Evolutionary conservation across 1,284 basidiomycete species (phyloP), one percentile per base, ranked within the genome.

Genomic region (Athelia psychrophila): DNA sequence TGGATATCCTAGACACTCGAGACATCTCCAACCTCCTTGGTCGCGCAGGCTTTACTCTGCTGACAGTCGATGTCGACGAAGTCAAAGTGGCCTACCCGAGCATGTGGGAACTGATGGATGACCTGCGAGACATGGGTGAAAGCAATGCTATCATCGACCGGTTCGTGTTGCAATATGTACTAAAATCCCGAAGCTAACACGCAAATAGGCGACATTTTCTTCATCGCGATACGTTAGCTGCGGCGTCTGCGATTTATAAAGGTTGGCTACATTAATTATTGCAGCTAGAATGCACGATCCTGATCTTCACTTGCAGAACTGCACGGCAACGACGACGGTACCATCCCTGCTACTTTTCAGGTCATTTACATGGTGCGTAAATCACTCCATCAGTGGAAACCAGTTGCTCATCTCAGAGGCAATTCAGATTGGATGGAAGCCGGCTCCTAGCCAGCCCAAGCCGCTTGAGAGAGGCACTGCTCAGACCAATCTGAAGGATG

Each of bases 31-130:
- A 93, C 53, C 81, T 98, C 18, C 81, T 99, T 25, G 86, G 88
- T 32, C 85, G 96, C 40, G 96, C 97, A 0, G 95, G 95, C 12
- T 98, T 99, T 69, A 92, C 91, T 0, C 76, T 98, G 12, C 84
- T 98, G 6, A 98, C 97, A 0, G 92, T 99, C 25, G 97, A 99
- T 63, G 85, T 91, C 42, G 97, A 99, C 65, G 97, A 99, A 72
- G 78, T 99, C 22, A 84, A 84, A 53, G 86, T 98, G 33, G 82
- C 83, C 9, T 99, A 98, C 64, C 97, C 97, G 0, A 91, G 86
- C 50, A 96, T 98, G 80, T 98, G 91, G 86, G 97, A 99, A 68
- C 80, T 99, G 16, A 80, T 99, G 67, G 85, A 95, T 47, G 97
- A 99, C 67, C 70, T 99, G 44, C 80, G 85, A 47, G 88, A 93